These are phyloP conservation scores for Pythium periplocum DNA, from an alignment of 352 stramenopile species.

Conservation along the genomic window DNA sequence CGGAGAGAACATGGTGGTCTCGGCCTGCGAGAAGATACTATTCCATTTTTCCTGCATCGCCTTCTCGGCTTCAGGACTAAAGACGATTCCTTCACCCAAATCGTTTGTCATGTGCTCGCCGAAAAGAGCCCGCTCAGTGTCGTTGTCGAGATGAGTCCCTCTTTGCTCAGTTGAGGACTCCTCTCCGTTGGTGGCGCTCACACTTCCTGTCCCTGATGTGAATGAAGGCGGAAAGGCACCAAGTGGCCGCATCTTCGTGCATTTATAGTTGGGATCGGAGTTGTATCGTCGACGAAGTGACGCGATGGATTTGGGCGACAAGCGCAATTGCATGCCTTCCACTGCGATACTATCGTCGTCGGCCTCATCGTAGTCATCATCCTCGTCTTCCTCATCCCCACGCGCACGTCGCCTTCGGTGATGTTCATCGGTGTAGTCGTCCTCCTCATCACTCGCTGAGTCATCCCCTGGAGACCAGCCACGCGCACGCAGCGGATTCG, in stretches of 20 bases:
- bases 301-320: constrained; percentile 6
- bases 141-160: constrained; percentile 20
- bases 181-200: not conserved
- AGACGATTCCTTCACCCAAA: constrained; percentile 43
- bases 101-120: constrained; percentile 21
- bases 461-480: constrained; percentile 36
- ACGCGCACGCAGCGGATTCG: constrained; percentile 31
- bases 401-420: not conserved
- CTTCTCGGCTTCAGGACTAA: constrained; percentile 41
- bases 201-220: not conserved
- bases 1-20: constrained; percentile 47
- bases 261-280: not conserved
- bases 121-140: constrained; percentile 37
- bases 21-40: constrained; percentile 48
- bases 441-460: constrained; percentile 39
- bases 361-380: constrained; percentile 16
- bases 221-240: constrained; percentile 6
- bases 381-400: constrained; percentile 3
- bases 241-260: not conserved
- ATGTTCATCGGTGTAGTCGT: constrained; percentile 3
- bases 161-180: not conserved
- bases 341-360: constrained; percentile 13
- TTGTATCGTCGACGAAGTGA: constrained; percentile 8
- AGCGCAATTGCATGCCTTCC: constrained; percentile 11
- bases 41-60: constrained; percentile 53